phyloP scores from a whole-genome alignment of 192 early-diverging fungal species.

The Anaeromyces robustus region DNA sequence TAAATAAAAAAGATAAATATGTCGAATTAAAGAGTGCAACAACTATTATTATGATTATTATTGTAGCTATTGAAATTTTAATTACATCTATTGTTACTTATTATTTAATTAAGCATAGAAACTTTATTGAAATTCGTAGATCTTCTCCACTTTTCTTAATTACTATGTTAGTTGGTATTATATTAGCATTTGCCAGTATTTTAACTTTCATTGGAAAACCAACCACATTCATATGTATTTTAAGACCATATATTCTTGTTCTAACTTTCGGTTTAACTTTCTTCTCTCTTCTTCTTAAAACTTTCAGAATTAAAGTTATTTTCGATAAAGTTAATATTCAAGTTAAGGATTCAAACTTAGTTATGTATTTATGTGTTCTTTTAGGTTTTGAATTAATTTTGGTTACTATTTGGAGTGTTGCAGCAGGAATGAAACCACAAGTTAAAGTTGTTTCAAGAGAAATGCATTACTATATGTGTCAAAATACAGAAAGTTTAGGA shows the following conservation, averaged over 20 bases:
- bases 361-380: not conserved
- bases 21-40: not conserved
- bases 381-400: not conserved
- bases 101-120: not conserved
- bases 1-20: not conserved
- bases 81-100: not conserved
- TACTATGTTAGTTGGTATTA: not conserved
- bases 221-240: not conserved
- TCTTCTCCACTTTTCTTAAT: not conserved
- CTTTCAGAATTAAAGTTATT: not conserved
- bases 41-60: not conserved
- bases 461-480: not conserved
- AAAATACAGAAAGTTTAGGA: not conserved
- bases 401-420: not conserved
- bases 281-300: not conserved
- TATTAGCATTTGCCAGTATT: not conserved
- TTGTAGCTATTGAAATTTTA: not conserved
- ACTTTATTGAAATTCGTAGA: not conserved
- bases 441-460: not conserved
- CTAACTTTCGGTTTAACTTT: not conserved
- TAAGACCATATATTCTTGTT: not conserved
- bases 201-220: not conserved
- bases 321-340: not conserved
- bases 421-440: not conserved
- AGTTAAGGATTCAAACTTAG: not conserved